phyloP scores from a whole-genome alignment of 2,329 filamentous ascomycete genomes.

The Periconia sp. region DNA sequence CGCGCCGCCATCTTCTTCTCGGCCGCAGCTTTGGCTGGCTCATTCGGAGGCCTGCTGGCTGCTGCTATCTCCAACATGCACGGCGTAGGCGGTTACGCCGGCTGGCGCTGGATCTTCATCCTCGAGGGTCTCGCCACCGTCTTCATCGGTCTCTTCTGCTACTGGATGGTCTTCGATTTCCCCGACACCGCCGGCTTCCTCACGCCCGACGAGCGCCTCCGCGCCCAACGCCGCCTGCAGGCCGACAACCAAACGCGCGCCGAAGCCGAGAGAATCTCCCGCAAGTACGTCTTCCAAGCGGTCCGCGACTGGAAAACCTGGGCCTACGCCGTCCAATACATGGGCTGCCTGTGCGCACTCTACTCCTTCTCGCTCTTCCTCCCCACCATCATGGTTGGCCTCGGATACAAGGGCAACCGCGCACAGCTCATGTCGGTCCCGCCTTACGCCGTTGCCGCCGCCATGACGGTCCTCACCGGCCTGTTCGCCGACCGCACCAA shows the following conservation, averaged over 20 bases:
- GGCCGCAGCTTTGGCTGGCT: conserved; percentile 59
- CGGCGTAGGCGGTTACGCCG: conserved; percentile 50
- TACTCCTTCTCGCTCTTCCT: conserved; percentile 40
- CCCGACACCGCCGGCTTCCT: conserved; percentile 63
- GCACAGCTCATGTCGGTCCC: conserved; percentile 76
- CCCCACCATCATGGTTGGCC: conserved; percentile 53
- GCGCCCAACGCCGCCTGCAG: conserved; percentile 63
- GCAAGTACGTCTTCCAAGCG: conserved; percentile 45
- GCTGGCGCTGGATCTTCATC: conserved; percentile 46
- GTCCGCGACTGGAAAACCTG: conserved; percentile 54
- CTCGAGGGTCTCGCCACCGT: conserved; percentile 42
- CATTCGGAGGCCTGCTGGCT: conserved; percentile 63
- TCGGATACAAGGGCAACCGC: conserved; percentile 59
- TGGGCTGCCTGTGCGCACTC: conserved; percentile 57
- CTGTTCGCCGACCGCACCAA: conserved; percentile 75
- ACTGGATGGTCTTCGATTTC: conserved; percentile 67
- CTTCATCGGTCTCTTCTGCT: conserved; percentile 38
- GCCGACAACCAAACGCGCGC: conserved; percentile 70
- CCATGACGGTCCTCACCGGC: conserved; percentile 70
- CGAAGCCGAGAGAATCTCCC: conserved; percentile 51
- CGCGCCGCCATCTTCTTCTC: conserved; percentile 63
- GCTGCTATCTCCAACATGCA: conserved; percentile 63
- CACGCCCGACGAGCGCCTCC: conserved; percentile 53
- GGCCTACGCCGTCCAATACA: conserved; percentile 62
- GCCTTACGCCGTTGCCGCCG: conserved; percentile 71